Evolutionary conservation across 148 eudicot genomes (phyloP), one percentile per base, ranked within the genome.

Genomic region (Rhododendron ovatum): DNA sequence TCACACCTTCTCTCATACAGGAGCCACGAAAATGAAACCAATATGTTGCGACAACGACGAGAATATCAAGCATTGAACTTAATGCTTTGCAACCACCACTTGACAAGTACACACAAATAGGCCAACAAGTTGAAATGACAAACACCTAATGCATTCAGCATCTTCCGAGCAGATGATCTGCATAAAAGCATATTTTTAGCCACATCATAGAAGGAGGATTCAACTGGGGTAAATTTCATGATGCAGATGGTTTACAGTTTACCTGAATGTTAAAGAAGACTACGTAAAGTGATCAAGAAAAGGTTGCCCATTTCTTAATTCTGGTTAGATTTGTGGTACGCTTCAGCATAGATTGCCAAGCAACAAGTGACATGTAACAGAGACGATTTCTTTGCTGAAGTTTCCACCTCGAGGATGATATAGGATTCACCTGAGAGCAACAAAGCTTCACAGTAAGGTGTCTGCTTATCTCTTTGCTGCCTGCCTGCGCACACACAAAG

Each of bases 401-500:
- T 20, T 43, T 24, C 20, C 12, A 37, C 80, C 47, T 43, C 33
- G 9, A 77, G 51, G 50, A 39, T 43, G 50, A 24, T 24, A 43
- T 39, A 77, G 80, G 80, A 77, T 77, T 28, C 80, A 77, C 80
- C 80, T 4, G 45, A 75, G 79, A 12, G 79, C 39, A 35, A 75
- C 76, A 71, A 33, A 71, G 41, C 20, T 71, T 26, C 33, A 12
- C 37, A 69, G 69, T 30, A 28, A 67, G 74, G 30, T 67, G 74
- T 63, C 71, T 22, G 20, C 33, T 8, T 10, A n/a, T 8, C 1
- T 26, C 3, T 22, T 63, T 1, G n/a, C 10, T 33, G 35, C 78
- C 11, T 4, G 45, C 17, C 15, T 15, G 18, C 2, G n/a, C n/a
- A n/a, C n/a, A n/a, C n/a, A n/a, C n/a, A n/a, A n/a, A n/a, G 45